These are phyloP conservation scores for Aspergillus haitiensis DNA, from an alignment of 495 filamentous ascomycete genomes.

Conservation along the genomic window DNA sequence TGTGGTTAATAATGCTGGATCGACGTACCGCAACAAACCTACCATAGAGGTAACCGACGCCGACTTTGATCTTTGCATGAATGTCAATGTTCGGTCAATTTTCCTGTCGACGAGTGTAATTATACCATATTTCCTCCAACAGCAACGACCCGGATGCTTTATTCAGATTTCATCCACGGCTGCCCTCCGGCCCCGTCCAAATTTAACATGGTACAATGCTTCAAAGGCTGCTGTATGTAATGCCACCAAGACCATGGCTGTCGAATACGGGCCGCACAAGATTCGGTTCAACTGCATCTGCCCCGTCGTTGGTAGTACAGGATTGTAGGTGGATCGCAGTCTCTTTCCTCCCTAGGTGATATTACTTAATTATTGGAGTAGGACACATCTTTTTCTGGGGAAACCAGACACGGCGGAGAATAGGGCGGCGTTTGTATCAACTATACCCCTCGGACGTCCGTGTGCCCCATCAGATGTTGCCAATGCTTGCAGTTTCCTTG, in stretches of 20 bases:
- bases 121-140: conserved; percentile 54
- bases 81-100: conserved; percentile 59
- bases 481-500: conserved; percentile 60
- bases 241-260: conserved; percentile 60
- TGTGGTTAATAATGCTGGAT: conserved; percentile 42
- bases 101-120: conserved; percentile 54
- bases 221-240: conserved; percentile 61
- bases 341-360: background rate
- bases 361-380: conserved; percentile 6
- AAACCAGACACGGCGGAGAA: conserved; percentile 62
- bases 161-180: conserved; percentile 62
- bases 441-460: conserved; percentile 62
- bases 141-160: conserved; percentile 53
- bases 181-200: conserved; percentile 57
- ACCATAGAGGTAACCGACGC: conserved; percentile 57
- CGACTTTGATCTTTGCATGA: conserved; percentile 61
- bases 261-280: conserved; percentile 59
- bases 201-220: conserved; percentile 65
- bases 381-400: conserved; percentile 55
- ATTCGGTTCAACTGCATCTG: conserved; percentile 63
- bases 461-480: conserved; percentile 59
- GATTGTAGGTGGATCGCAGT: conserved; percentile 45
- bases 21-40: conserved; percentile 40
- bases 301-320: conserved; percentile 58
- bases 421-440: conserved; percentile 58